A percentile compares a stretch with the other conserved stretches of the same genome.
phyloP scores from a whole-genome alignment of 148 eudicot genomes.

The Chenopodium berlandieri region DNA sequence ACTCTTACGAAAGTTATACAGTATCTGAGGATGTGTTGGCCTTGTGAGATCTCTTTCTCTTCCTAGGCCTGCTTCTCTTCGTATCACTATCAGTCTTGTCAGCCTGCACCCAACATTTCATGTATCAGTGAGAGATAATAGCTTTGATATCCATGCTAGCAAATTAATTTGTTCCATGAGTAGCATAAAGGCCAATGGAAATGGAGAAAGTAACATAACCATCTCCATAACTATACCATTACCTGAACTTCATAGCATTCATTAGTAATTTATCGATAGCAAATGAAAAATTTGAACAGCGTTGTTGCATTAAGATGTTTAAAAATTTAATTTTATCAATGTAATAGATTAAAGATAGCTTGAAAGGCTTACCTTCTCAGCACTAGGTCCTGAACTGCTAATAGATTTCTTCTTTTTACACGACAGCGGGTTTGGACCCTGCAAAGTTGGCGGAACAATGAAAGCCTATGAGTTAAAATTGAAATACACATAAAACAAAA shows the following conservation, averaged over 20 bases:
- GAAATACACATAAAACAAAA: not conserved
- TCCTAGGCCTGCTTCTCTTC: conserved; percentile 45
- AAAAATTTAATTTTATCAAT: not conserved
- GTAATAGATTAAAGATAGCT: too few species aligned
- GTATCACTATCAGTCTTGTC: conserved; percentile 30
- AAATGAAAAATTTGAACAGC: not conserved
- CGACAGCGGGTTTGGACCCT: conserved; percentile 97
- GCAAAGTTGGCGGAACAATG: conserved; percentile 22
- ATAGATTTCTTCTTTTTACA: conserved; percentile 68
- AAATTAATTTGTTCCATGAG: not conserved
- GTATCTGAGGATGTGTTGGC: conserved; percentile 31
- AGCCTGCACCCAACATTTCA: conserved; percentile 32
- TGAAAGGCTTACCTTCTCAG: conserved; percentile 38
- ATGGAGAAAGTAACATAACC: not conserved
- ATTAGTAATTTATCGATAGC: not conserved
- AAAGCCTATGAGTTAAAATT: not conserved
- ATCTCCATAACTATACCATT: not conserved
- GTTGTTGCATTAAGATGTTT: not conserved
- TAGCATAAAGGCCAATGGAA: not conserved
- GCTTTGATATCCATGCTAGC: not conserved
- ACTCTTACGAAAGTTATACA: not conserved
- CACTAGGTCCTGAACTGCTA: conserved; percentile 29
- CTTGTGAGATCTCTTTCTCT: conserved; percentile 60
- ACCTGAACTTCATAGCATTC: not conserved
- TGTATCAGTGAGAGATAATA: not conserved